Evolutionary conservation across 495 filamentous ascomycete genomes (phyloP).

Genomic region (Neurospora hispaniola): DNA sequence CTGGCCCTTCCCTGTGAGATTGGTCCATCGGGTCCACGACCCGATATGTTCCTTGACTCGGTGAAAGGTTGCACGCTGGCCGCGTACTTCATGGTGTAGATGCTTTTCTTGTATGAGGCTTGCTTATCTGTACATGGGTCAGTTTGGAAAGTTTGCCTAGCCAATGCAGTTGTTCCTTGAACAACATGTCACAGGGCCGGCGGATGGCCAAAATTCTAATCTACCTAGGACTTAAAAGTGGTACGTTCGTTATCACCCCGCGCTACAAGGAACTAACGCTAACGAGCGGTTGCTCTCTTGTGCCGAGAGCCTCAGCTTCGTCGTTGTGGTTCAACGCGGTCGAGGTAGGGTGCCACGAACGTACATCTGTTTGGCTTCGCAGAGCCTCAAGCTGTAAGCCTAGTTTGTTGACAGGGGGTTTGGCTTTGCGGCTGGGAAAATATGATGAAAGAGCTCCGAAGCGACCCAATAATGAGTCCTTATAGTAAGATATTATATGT

Average conservation of each 20-base stretch:
- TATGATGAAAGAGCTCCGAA: not conserved
- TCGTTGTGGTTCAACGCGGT: not conserved
- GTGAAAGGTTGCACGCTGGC: not conserved
- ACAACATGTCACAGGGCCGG: not conserved
- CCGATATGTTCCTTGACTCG: not conserved
- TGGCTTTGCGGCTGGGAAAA: not conserved
- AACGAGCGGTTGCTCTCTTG: not conserved
- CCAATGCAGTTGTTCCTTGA: not conserved
- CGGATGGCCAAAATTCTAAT: not conserved
- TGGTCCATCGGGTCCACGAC: not conserved
- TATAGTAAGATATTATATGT: not conserved
- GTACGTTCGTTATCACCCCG: not conserved
- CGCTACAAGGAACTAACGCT: not conserved
- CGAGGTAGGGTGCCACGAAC: not conserved
- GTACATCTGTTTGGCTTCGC: not conserved
- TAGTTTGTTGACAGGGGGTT: not conserved
- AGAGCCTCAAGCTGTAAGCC: not conserved
- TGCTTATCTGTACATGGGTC: not conserved
- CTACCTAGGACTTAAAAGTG: not conserved
- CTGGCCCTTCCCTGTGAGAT: not conserved
- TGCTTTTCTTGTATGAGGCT: not conserved
- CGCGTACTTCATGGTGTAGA: not conserved
- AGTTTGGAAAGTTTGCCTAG: not conserved
- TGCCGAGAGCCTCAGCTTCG: not conserved
- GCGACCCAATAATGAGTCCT: not conserved